Conservation (phyloP, 768 basidiomycete genomes). For the Hirschioporus abietinus region DNA sequence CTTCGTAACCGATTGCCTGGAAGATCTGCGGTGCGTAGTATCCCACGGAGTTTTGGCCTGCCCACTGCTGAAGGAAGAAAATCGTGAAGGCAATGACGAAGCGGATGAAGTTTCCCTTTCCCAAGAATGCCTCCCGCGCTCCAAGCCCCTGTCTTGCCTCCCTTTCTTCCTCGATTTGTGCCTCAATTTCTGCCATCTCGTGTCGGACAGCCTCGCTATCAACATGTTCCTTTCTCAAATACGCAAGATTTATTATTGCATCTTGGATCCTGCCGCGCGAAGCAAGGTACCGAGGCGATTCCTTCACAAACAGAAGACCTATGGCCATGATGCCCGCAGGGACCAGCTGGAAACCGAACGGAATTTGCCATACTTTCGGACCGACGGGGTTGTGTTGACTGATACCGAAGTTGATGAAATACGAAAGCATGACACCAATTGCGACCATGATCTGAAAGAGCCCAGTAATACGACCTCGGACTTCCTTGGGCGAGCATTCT, state of each 20-base stretch:
- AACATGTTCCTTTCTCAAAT: conserved; percentile 10
- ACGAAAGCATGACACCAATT: conserved; percentile 33
- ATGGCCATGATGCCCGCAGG: conserved; percentile 22
- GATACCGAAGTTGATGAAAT: conserved; percentile 22
- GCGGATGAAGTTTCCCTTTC: conserved; percentile 32
- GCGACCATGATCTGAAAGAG: conserved; percentile 38
- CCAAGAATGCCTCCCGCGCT: conserved; percentile 25
- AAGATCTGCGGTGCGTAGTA: conserved; percentile 78
- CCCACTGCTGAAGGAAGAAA: conserved; percentile 79
- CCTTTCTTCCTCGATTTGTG: conserved; percentile 32
- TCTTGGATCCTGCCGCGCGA: conserved; percentile 16
- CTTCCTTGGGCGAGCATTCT: conserved; percentile 38
- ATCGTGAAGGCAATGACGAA: conserved; percentile 61
- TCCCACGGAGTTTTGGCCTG: conserved; percentile 75
- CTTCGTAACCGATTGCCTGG: conserved; percentile 62
- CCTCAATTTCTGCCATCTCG: conserved; percentile 29
- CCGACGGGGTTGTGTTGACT: conserved; percentile 12
- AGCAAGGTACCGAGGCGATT: conserved; percentile 24
- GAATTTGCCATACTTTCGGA: conserved; percentile 18
- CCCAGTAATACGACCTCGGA: conserved; percentile 34
- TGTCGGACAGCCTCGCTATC: conserved; percentile 16
- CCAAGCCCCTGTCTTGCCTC: conserved; percentile 27
- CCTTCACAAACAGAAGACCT: conserved; percentile 22
- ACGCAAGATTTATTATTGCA: conserved; percentile 15
- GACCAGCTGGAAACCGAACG: conserved; percentile 24